phyloP scores from a whole-genome alignment of 495 filamentous ascomycete genomes.

The Hamigera avellanea region DNA sequence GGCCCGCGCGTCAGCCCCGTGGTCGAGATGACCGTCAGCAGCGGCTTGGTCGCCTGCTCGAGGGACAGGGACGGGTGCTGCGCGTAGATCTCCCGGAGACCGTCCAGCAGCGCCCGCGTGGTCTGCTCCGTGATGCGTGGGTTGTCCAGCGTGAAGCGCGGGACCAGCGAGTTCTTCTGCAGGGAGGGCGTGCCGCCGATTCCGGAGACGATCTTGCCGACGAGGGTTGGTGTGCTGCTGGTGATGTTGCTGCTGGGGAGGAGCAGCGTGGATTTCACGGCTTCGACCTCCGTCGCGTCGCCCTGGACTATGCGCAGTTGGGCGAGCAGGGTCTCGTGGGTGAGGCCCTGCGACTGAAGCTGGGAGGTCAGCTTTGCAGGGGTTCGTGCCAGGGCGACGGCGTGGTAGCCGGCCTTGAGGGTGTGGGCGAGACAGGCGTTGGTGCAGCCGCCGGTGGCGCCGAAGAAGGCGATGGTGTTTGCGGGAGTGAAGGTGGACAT shows the following conservation, averaged over 20 bases:
- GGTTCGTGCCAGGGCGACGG: conserved; percentile 43
- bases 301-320: conserved; percentile 40
- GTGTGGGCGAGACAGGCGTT: conserved; percentile 34
- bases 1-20: conserved; percentile 20
- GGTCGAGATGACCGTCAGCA: conserved; percentile 9
- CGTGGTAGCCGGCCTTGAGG: conserved; percentile 38
- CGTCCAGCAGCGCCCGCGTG: conserved; percentile 15
- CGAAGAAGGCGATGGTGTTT: conserved; percentile 34
- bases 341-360: conserved; percentile 24
- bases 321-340: conserved; percentile 13
- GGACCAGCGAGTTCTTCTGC: conserved; percentile 5
- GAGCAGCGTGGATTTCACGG: conserved; percentile 25
- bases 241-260: conserved; percentile 8
- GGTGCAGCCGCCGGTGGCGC: conserved; percentile 39
- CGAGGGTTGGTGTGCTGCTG: conserved; percentile 8
- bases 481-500: too few relatives aligned
- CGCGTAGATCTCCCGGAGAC: conserved; percentile 12
- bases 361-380: conserved; percentile 46
- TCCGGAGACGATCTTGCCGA: conserved; percentile 30
- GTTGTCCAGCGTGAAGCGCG: conserved; percentile 11
- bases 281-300: conserved; percentile 34
- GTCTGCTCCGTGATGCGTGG: conserved; percentile 16
- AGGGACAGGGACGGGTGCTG: conserved; percentile 15
- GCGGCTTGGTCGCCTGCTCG: neutral
- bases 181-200: conserved; percentile 28